These are phyloP conservation scores for Aspergillus egyptiacus DNA, from an alignment of 495 filamentous ascomycete genomes.

Conservation along the genomic window DNA sequence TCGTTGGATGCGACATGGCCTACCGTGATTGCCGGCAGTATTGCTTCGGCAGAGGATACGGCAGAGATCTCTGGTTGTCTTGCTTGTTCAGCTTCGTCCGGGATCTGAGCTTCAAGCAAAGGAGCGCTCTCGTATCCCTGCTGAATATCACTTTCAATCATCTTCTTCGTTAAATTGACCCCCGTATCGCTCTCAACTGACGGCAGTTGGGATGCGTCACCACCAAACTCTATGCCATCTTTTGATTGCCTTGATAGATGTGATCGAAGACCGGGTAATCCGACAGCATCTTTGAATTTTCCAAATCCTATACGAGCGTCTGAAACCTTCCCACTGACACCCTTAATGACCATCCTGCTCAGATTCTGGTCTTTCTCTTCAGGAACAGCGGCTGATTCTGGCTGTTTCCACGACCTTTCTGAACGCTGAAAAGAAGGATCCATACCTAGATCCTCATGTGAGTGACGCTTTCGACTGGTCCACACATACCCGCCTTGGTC, in stretches of 20 bases:
- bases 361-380: conserved; percentile 61
- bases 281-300: conserved; percentile 79
- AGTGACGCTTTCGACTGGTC: conserved; percentile 49
- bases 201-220: conserved; percentile 27
- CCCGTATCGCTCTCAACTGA: conserved; percentile 34
- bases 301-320: conserved; percentile 80
- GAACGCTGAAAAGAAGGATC: conserved; percentile 27
- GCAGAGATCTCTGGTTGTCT: conserved; percentile 10
- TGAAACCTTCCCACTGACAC: conserved; percentile 70
- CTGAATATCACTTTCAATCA: conserved; percentile 12
- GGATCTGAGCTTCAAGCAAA: conserved; percentile 14
- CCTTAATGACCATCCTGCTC: conserved; percentile 67
- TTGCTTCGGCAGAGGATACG: conserved; percentile 20
- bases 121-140: conserved; percentile 21
- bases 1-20: conserved; percentile 22
- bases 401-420: conserved; percentile 27
- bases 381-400: conserved; percentile 24
- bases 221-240: conserved; percentile 31
- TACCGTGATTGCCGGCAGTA: conserved; percentile 34
- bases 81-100: conserved; percentile 15
- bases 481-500: conserved; percentile 58
- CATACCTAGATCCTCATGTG: conserved; percentile 32
- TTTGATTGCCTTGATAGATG: conserved; percentile 42
- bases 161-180: conserved; percentile 10
- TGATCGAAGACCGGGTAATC: conserved; percentile 45